Percentiles rank a stretch among this genome's conserved stretches.
Conservation (phyloP, 2,329 filamentous ascomycete species). For the Aspergillus viridinutans region DNA sequence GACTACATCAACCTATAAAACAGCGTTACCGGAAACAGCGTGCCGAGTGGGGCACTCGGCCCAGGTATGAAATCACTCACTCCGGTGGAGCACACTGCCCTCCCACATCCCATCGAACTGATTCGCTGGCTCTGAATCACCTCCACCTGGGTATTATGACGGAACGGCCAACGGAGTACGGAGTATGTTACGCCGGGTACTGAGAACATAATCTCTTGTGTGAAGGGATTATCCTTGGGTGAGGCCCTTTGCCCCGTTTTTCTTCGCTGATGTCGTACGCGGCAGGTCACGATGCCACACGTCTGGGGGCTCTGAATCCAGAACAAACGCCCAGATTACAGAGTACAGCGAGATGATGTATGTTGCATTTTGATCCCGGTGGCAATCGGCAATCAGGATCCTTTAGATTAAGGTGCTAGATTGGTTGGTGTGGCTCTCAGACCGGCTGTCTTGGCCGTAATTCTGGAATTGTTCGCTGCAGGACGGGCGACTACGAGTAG, state of each 20-base stretch:
- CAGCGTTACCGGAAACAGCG: conserved; percentile 11
- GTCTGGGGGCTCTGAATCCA: neutral
- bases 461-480: conserved; percentile 37
- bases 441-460: conserved; percentile 12
- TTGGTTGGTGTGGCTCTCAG: conserved; percentile 14
- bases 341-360: conserved; percentile 1
- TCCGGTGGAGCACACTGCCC: neutral
- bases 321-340: neutral
- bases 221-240: neutral
- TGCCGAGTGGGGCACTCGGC: conserved; percentile 19
- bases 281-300: neutral
- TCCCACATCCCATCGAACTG: neutral
- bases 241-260: neutral
- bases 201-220: neutral
- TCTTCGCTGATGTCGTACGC: neutral
- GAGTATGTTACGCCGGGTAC: neutral
- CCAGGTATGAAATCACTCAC: neutral
- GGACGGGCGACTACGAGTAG: conserved; percentile 2
- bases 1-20: neutral
- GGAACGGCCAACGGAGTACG: neutral
- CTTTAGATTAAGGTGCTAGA: conserved; percentile 5
- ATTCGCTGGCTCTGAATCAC: neutral
- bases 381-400: neutral
- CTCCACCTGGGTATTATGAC: neutral
- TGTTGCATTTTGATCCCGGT: conserved; percentile 3